Evolutionary conservation across 176 grass and related monocot genomes (phyloP), one percentile per base, ranked within the genome.

Genomic region (Bromus sterilis): DNA sequence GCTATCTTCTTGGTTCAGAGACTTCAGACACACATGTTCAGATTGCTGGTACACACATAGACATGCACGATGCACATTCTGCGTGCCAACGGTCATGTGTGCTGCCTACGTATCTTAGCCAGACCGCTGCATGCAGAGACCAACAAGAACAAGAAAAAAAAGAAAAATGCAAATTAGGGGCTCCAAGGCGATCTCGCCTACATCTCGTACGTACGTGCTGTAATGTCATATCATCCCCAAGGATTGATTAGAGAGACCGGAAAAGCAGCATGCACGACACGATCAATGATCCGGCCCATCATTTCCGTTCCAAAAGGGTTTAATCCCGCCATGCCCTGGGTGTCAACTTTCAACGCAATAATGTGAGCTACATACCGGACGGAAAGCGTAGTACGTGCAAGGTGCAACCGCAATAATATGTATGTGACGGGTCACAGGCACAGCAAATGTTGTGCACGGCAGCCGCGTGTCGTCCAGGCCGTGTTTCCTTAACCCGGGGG

Each of bases 401-500:
- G 39, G 39, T 41, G 8, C 58, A 31, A 30, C n/a, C 12, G 14
- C 15, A 7, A 64, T 64, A 18, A 33, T 33, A 26, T 58, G 23
- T 11, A 23, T 9, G 23, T 11, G 56, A 11, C 9, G 8, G 42
- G 18, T 25, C 56, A 10, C 26, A 13, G 43, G 33, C n/a, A n/a
- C n/a, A n/a, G n/a, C n/a, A n/a, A 14, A 21, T 57, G 26, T 44
- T 68, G 23, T 11, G 39, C 49, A 57, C 78, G 78, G 62, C 62
- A 62, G 30, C 53, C 76, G 74, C 76, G 69, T 70, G 82, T 89
- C 82, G 70, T 0, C 4, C 31, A 0, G 6, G 3, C 1, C 43
- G 34, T 85, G 23, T 23, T 89, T 85, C 77, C 82, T 85, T 89
- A 89, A 28, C 40, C 61, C 6, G 61, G 40, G 31, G 61, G 61